Base-by-base conservation (phyloP, 805 yeast genomes). In the Ogataea wickerhamii region DNA sequence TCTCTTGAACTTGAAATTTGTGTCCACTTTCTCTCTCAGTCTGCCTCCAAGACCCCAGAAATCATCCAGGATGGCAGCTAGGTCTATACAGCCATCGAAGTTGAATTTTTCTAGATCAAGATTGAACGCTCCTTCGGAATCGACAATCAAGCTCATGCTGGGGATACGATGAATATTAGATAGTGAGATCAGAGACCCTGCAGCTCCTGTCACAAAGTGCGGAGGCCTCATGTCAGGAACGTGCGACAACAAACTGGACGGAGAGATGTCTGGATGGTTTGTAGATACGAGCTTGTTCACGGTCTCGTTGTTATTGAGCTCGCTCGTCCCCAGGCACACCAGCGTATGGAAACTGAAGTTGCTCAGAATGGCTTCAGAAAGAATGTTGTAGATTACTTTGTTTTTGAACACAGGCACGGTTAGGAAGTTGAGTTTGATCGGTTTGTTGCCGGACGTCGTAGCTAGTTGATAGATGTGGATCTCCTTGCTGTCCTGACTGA, bases 191-290 rank as follows among this genome's bases (percentile, higher is more conserved):
- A 72, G 27, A 0, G 76, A 56, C 0, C 70, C 78, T 1, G 62
- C 44, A 7, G 64, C 56, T 0, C 78, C 79, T 1, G 77, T 68
- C 25, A 73, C 50, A 29, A 66, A 64, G 47, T 69, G 71, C 0
- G 80, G 80, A 1, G 80, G 79, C 32, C 51, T 58, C 45, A 74
- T 55, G 7, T 33, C 31, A 2, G 76, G 71, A 13, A 72, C 56
- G 11, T 47, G 45, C 4, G 39, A 21, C 12, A 52, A 28, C 6
- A 43, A 30, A 14, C 11, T 8, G n/a, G 29, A 26, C 10, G 28
- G 11, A 2, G 18, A 14, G 14, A 21, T 14, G 3, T 28, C 28
- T 11, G 21, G 28, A 22, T 18, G 29, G 18, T 38, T 41, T 14
- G 35, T 24, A 5, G 52, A 43, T 1, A 40, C 17, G 4, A 53